Evolutionary conservation across 495 filamentous ascomycete genomes (phyloP).

Genomic region (Letharia lupina): DNA sequence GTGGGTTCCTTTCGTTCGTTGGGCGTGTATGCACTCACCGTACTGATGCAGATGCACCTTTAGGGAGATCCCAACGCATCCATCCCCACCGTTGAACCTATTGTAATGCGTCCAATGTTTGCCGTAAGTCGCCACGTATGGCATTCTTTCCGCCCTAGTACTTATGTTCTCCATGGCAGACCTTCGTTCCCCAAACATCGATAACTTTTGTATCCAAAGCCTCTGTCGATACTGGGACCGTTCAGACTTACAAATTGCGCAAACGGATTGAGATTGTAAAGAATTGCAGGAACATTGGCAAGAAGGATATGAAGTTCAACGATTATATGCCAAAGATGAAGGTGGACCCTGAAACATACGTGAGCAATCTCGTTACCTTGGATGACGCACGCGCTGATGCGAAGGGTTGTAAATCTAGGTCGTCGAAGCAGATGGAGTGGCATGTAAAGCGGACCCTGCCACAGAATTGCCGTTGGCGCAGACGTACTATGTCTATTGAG

Average conservation of each 20-base stretch:
- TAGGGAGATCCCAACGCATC: conserved; percentile 91
- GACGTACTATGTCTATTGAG: conserved; percentile 68
- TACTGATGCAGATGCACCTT: conserved; percentile 14
- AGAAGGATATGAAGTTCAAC: conserved; percentile 94
- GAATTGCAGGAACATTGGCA: conserved; percentile 70
- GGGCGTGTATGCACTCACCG: neutral
- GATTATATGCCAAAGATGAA: conserved; percentile 81
- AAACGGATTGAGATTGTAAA: conserved; percentile 78
- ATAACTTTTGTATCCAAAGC: conserved; percentile 78
- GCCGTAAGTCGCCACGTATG: conserved; percentile 38
- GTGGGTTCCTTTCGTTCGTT: conserved; percentile 35
- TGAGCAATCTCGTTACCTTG: conserved; percentile 29
- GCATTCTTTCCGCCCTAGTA: neutral
- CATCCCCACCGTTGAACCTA: conserved; percentile 82
- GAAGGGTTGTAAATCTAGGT: conserved; percentile 29
- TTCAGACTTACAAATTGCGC: conserved; percentile 63
- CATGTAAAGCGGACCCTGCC: conserved; percentile 70
- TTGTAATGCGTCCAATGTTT: conserved; percentile 85
- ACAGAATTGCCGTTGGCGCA: conserved; percentile 70
- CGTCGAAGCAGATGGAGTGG: conserved; percentile 78
- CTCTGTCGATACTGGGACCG: conserved; percentile 53
- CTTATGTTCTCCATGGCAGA: conserved; percentile 24
- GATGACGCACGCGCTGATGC: neutral
- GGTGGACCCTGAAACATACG: conserved; percentile 88
- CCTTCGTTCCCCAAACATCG: conserved; percentile 60